phyloP scores from a whole-genome alignment of 2,329 filamentous ascomycete species.

The Trichoderma endophyticum region DNA sequence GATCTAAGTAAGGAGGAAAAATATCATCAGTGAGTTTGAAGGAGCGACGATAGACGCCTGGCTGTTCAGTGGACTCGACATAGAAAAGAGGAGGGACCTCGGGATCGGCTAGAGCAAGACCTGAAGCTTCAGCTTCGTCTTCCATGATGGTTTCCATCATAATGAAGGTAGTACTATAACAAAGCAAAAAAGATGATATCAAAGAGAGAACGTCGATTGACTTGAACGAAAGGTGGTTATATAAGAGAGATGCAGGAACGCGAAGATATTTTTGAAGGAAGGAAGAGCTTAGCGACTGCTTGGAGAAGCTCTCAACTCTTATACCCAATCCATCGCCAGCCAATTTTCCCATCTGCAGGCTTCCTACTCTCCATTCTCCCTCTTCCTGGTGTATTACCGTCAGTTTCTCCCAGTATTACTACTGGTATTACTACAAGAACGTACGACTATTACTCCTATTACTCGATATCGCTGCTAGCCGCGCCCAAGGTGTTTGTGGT shows the following conservation, averaged over 20 bases:
- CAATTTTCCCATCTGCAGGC: background rate
- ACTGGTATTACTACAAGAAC: background rate
- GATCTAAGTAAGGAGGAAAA: background rate
- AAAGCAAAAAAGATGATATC: background rate
- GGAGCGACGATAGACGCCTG: background rate
- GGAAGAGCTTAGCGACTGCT: background rate
- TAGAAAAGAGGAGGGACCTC: background rate
- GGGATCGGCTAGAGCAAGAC: background rate
- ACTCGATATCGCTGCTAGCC: background rate
- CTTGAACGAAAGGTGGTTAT: background rate
- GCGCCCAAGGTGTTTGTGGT: background rate
- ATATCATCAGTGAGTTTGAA: background rate
- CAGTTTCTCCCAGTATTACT: background rate
- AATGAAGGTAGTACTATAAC: background rate
- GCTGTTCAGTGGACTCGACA: background rate
- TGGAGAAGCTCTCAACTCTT: background rate
- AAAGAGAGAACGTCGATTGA: background rate
- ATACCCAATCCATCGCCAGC: background rate
- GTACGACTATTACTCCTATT: background rate
- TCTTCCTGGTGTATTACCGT: background rate
- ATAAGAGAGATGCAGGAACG: background rate
- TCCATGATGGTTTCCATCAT: background rate
- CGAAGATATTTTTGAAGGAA: background rate
- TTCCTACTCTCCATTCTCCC: background rate
- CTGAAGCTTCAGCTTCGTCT: background rate